A percentile compares a stretch with the other conserved stretches of the same genome.
phyloP scores from a whole-genome alignment of 2,329 filamentous ascomycete genomes.

The Diaporthe amygdali region DNA sequence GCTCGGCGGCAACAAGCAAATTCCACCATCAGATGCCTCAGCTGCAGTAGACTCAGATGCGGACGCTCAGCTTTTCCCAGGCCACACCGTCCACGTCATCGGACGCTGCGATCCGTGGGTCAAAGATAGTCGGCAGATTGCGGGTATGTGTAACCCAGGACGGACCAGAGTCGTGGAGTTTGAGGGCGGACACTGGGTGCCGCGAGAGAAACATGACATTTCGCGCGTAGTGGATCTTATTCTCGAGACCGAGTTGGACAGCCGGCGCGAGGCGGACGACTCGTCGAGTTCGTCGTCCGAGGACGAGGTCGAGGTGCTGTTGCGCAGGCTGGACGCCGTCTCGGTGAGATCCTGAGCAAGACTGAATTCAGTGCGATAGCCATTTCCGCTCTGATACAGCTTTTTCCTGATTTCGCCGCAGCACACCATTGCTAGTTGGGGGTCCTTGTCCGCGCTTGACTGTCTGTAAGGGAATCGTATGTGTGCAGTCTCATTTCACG shows the following conservation, averaged over 20 bases:
- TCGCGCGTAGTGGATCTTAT: constrained; percentile 19
- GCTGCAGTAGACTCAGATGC: neutral
- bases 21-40: neutral
- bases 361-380: neutral
- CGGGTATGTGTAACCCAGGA: constrained; percentile 25
- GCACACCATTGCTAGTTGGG: neutral
- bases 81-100: constrained; percentile 27
- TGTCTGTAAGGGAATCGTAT: neutral
- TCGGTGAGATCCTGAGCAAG: neutral
- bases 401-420: neutral
- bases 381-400: neutral
- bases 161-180: constrained; percentile 27
- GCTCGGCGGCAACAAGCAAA: neutral
- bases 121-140: constrained; percentile 26
- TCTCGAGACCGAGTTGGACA: neutral
- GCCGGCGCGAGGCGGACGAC: neutral
- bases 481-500: neutral
- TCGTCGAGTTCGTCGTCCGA: neutral
- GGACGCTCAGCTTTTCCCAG: constrained; percentile 9
- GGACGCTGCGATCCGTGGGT: constrained; percentile 28
- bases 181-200: constrained; percentile 32
- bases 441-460: neutral
- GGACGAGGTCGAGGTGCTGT: neutral
- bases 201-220: constrained; percentile 27
- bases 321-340: neutral